These are phyloP conservation scores for Aspergillus neoniger DNA, from an alignment of 2,329 filamentous ascomycete genomes.

Conservation along the genomic window DNA sequence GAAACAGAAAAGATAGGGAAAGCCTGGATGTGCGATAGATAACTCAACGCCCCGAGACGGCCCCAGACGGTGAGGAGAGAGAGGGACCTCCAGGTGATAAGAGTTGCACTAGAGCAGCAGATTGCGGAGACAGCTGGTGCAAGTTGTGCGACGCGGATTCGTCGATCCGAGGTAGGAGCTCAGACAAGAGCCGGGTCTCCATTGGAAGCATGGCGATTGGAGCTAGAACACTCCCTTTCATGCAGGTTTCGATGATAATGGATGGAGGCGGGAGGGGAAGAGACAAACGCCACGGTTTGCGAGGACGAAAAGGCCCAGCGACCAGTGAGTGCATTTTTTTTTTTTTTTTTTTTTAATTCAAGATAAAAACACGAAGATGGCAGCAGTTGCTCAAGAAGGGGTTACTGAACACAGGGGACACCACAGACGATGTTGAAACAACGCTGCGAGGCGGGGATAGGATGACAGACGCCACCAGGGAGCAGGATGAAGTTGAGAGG, in stretches of 20 bases:
- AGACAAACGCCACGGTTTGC: constrained; percentile 5
- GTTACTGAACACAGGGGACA: background rate
- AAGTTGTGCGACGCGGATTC: constrained; percentile 24
- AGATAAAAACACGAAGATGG: background rate
- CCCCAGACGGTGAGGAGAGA: constrained; percentile 26
- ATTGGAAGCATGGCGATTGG: constrained; percentile 15
- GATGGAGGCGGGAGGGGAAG: constrained; percentile 8
- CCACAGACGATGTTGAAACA: background rate
- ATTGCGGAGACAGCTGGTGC: constrained; percentile 29
- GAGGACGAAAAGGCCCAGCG: background rate
- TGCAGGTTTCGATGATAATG: constrained; percentile 19
- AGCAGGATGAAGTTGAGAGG: background rate
- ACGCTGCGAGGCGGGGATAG: background rate
- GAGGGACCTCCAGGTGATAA: constrained; percentile 23
- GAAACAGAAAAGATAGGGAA: constrained; percentile 17
- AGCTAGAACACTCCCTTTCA: constrained; percentile 12
- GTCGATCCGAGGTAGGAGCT: constrained; percentile 23
- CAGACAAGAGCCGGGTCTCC: constrained; percentile 14
- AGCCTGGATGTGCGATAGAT: constrained; percentile 21
- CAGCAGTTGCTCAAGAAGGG: background rate
- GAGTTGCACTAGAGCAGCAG: constrained; percentile 21
- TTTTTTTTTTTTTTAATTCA: background rate
- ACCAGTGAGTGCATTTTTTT: background rate
- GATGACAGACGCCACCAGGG: background rate
- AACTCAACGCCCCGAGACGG: constrained; percentile 19